Evolutionary conservation across 768 basidiomycete species (phyloP).

Genomic region (Infundibulicybe gibba): DNA sequence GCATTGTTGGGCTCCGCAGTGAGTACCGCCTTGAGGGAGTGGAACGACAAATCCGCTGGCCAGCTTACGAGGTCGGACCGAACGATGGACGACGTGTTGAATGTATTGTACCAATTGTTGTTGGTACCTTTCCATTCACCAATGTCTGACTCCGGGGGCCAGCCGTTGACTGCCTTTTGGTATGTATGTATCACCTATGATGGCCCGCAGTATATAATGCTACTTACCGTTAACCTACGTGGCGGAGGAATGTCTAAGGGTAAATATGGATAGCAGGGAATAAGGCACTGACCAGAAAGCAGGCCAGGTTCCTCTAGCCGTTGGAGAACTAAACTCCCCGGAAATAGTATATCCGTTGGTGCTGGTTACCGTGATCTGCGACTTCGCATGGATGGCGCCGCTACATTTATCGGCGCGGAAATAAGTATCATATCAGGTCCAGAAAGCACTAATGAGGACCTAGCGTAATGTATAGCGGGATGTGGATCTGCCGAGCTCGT

Average conservation of each 20-base stretch:
- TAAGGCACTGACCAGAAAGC: conserved; percentile 32
- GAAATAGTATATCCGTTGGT: conserved; percentile 31
- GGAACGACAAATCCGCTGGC: conserved; percentile 41
- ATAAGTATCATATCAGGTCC: neutral
- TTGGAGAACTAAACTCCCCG: conserved; percentile 41
- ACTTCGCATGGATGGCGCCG: conserved; percentile 37
- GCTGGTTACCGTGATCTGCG: conserved; percentile 36
- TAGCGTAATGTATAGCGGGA: conserved; percentile 40
- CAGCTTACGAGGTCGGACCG: conserved; percentile 34
- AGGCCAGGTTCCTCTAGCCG: conserved; percentile 37
- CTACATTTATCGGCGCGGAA: conserved; percentile 9
- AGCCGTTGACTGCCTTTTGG: conserved; percentile 31
- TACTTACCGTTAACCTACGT: conserved; percentile 25
- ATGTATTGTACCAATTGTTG: conserved; percentile 42
- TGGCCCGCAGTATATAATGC: neutral
- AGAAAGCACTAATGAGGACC: conserved; percentile 12
- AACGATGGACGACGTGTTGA: conserved; percentile 40
- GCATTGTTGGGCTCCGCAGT: conserved; percentile 31
- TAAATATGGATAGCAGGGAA: neutral
- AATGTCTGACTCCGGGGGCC: conserved; percentile 41
- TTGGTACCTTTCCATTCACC: conserved; percentile 44
- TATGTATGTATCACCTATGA: neutral
- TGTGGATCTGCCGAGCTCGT: conserved; percentile 36
- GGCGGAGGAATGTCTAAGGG: neutral
- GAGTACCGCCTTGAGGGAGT: conserved; percentile 36